phyloP scores from a whole-genome alignment of 257 asterid species.

The Forsythia viridissima region DNA sequence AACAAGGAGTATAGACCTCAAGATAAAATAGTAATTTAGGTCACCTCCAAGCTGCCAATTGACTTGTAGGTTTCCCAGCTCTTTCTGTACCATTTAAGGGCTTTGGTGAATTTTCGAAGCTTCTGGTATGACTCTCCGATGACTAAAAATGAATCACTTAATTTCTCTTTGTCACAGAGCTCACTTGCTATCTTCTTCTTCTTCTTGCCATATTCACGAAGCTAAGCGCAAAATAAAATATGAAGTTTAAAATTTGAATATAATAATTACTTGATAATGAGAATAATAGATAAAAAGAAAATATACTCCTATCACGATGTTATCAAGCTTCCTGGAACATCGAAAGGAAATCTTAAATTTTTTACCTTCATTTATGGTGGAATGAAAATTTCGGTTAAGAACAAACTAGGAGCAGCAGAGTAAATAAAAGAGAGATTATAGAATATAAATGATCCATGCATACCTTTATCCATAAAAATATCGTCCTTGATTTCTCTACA shows the following conservation, averaged over 20 bases:
- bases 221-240: constrained; percentile 48
- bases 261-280: constrained; percentile 23
- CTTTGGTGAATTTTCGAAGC: constrained; percentile 65
- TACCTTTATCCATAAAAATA: constrained; percentile 76
- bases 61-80: constrained; percentile 65
- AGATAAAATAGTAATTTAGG: constrained; percentile 19
- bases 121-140: constrained; percentile 86
- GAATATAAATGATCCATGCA: neutral
- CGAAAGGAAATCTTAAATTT: constrained; percentile 2
- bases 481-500: constrained; percentile 72
- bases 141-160: constrained; percentile 76
- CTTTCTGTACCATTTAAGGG: constrained; percentile 79
- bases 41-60: constrained; percentile 93
- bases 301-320: neutral
- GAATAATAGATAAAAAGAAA: constrained; percentile 12
- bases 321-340: neutral
- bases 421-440: constrained; percentile 18
- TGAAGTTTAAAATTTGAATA: constrained; percentile 15
- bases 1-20: neutral
- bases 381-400: constrained; percentile 7
- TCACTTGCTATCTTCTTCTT: constrained; percentile 64
- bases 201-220: constrained; percentile 66
- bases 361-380: constrained; percentile 1
- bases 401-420: constrained; percentile 18
- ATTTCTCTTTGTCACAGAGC: constrained; percentile 84